These are phyloP conservation scores for Orbilia ellipsospora DNA, from an alignment of 2,329 filamentous ascomycete species.

Conservation along the genomic window DNA sequence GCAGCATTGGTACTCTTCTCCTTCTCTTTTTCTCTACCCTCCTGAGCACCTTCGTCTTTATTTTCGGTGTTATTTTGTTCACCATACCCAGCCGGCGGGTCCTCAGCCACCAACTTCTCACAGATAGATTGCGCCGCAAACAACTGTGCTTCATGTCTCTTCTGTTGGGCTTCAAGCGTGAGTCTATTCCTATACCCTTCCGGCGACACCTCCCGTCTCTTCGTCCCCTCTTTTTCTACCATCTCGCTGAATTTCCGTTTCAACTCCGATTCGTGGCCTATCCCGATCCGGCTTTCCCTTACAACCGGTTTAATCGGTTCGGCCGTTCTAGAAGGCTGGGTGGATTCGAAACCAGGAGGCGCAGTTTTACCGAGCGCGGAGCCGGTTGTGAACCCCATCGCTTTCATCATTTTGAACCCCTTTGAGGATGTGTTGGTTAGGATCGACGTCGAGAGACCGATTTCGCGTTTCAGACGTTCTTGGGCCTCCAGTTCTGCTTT, in stretches of 20 bases:
- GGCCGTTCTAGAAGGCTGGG: constrained; percentile 64
- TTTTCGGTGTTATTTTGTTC: constrained; percentile 56
- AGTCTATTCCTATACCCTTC: constrained; percentile 79
- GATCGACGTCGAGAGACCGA: constrained; percentile 78
- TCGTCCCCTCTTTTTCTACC: constrained; percentile 60
- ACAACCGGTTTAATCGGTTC: constrained; percentile 71
- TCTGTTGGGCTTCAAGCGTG: constrained; percentile 75
- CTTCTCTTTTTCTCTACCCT: constrained; percentile 55
- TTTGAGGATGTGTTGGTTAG: constrained; percentile 73
- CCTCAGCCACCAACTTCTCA: constrained; percentile 77
- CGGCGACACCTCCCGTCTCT: constrained; percentile 73
- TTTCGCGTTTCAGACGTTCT: constrained; percentile 77
- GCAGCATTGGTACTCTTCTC: background rate
- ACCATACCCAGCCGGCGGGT: constrained; percentile 34
- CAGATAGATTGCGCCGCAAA: constrained; percentile 83
- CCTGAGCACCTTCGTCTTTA: constrained; percentile 55
- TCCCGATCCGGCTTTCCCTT: constrained; percentile 82
- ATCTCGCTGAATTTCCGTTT: constrained; percentile 79
- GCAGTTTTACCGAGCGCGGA: constrained; percentile 74
- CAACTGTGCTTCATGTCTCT: constrained; percentile 75
- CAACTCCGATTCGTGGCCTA: constrained; percentile 83
- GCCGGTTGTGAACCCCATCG: constrained; percentile 87
- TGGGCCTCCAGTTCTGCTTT: constrained; percentile 84
- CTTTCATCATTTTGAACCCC: constrained; percentile 95
- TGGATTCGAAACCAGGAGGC: constrained; percentile 56